Evolutionary conservation across 306 rosid genomes (phyloP).

Genomic region (Rosa rugosa): DNA sequence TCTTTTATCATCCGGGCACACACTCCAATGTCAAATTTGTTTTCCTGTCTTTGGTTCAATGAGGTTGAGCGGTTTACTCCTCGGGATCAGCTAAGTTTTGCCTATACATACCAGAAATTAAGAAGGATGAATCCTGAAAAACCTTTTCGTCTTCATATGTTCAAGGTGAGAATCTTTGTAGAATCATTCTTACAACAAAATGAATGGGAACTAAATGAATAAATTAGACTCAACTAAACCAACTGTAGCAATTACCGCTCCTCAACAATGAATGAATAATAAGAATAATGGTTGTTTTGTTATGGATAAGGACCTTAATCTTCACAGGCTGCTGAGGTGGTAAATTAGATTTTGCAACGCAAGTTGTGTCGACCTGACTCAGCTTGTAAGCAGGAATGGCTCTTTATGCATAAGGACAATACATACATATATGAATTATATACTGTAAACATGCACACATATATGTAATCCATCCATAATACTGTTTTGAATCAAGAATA

Average conservation of each 20-base stretch:
- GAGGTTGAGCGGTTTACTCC: constrained; percentile 93
- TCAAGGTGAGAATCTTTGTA: constrained; percentile 63
- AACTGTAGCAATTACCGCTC: background rate
- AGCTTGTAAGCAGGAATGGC: background rate
- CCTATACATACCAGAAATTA: constrained; percentile 88
- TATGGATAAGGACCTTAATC: background rate
- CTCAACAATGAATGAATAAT: background rate
- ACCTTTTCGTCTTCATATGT: constrained; percentile 86
- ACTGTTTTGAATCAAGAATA: background rate
- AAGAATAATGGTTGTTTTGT: background rate
- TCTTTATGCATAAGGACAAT: background rate
- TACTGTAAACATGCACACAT: background rate
- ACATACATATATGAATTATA: background rate
- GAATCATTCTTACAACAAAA: constrained; percentile 13
- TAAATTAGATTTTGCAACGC: background rate
- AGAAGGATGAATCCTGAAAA: constrained; percentile 83
- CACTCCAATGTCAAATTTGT: constrained; percentile 94
- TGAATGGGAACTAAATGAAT: constrained; percentile 15
- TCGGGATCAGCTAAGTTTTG: constrained; percentile 97
- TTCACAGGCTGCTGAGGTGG: background rate
- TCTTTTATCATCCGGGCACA: constrained; percentile 92
- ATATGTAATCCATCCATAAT: background rate
- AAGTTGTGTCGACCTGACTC: background rate
- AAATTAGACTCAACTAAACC: background rate
- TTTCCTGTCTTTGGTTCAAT: constrained; percentile 97